Evolutionary conservation across 106 monocot species (phyloP).

Genomic region (Dendrobium catenatum): DNA sequence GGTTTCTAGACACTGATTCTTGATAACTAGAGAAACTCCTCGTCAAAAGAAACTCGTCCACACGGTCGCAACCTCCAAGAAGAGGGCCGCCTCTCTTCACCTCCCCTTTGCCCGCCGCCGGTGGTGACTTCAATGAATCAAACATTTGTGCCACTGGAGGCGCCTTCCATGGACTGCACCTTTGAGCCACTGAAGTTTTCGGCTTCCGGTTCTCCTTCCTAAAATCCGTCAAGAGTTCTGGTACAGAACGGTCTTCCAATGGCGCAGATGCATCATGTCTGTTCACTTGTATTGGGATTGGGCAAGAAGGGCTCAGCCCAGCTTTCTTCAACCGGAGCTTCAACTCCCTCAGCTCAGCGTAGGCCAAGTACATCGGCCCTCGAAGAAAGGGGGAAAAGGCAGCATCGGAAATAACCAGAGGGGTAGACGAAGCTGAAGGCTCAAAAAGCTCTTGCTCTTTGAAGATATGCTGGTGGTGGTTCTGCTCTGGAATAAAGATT

Average conservation of each 20-base stretch:
- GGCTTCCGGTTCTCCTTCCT: too few relatives aligned
- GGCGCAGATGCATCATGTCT: too few relatives aligned
- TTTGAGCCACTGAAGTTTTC: too few relatives aligned
- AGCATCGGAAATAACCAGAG: background rate
- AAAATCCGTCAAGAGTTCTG: too few relatives aligned
- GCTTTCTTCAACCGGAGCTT: slow-evolving; percentile 12
- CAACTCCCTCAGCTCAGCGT: slow-evolving; percentile 18
- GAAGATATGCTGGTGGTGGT: too few relatives aligned
- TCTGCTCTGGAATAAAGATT: too few relatives aligned
- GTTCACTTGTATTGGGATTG: background rate
- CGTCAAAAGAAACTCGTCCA: background rate
- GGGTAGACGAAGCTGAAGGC: background rate
- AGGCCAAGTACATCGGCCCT: slow-evolving; percentile 22
- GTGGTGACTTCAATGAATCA: too few relatives aligned
- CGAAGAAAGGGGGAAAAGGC: slow-evolving; percentile 1
- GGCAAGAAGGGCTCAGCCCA: background rate
- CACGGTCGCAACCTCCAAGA: background rate
- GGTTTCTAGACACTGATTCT: slow-evolving; percentile 1
- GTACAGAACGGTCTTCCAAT: too few relatives aligned
- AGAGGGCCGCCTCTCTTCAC: background rate
- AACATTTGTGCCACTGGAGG: too few relatives aligned
- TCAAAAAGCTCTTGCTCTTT: too few relatives aligned
- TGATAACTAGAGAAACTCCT: slow-evolving; percentile 11
- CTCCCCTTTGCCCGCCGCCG: too few relatives aligned
- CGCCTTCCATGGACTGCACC: too few relatives aligned